Conservation (phyloP, 352 stramenopile species). For the Globisporangium uncinulatum region DNA sequence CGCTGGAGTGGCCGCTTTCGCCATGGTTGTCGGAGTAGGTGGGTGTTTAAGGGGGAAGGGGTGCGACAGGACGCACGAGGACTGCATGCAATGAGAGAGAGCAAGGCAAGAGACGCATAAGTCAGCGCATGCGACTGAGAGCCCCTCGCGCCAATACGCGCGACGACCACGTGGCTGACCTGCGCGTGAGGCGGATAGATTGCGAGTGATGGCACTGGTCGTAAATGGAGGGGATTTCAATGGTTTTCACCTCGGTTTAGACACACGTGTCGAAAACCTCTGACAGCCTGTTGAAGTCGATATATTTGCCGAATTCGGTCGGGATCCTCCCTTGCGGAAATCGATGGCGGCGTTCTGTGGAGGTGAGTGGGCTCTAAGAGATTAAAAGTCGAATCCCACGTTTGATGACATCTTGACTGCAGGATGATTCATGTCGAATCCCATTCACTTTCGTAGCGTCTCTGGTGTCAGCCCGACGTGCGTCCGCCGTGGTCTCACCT, state of each 20-base stretch:
- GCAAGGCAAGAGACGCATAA: too few species aligned
- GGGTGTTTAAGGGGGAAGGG: not conserved
- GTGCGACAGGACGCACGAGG: not conserved
- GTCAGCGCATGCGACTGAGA: not conserved
- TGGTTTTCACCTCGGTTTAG: too few species aligned
- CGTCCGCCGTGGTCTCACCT: constrained; percentile 8
- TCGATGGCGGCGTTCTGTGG: too few species aligned
- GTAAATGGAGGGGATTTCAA: not conserved
- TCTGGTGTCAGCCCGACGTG: constrained; percentile 5
- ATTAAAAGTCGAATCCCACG: too few species aligned
- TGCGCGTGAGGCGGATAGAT: too few species aligned
- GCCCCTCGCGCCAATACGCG: not conserved
- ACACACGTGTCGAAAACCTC: too few species aligned
- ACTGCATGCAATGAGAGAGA: not conserved
- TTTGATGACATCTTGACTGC: too few species aligned
- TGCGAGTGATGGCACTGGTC: too few species aligned
- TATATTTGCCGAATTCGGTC: too few species aligned
- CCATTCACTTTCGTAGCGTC: not conserved
- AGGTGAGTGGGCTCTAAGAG: not conserved
- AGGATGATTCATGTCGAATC: not conserved
- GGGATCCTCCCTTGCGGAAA: too few species aligned
- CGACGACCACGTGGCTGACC: too few species aligned
- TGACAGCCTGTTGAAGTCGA: too few species aligned
- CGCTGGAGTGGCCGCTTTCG: constrained; percentile 30
- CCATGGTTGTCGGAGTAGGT: not conserved